Evolutionary conservation across 2,329 filamentous ascomycete species (phyloP).

Genomic region (Samsoniella hepiali): DNA sequence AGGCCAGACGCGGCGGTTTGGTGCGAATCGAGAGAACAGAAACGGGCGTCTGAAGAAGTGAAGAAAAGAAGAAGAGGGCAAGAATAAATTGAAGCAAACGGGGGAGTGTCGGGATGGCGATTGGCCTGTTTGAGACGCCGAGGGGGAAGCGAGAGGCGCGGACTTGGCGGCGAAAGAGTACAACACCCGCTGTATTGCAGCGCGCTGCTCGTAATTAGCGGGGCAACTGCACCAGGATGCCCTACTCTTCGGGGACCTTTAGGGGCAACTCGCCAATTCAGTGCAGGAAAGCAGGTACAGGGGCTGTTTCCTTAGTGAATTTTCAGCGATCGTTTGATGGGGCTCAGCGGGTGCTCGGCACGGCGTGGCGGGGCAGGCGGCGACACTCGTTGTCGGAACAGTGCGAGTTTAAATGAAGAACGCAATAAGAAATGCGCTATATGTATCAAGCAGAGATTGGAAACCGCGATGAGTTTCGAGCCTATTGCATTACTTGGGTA

Average conservation of each 20-base stretch:
- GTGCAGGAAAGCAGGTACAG: background rate
- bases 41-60: background rate
- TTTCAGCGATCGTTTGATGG: background rate
- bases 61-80: background rate
- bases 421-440: too few species aligned
- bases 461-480: background rate
- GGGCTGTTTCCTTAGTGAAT: background rate
- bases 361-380: background rate
- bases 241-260: background rate
- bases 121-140: background rate
- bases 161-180: background rate
- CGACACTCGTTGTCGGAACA: too few species aligned
- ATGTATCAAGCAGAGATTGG: background rate
- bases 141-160: background rate
- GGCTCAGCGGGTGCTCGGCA: background rate
- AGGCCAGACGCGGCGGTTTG: background rate
- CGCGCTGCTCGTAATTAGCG: background rate
- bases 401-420: too few species aligned
- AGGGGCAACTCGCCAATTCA: background rate
- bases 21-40: background rate
- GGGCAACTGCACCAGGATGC: background rate
- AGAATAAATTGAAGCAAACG: conserved; percentile 4
- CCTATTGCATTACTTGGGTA: background rate
- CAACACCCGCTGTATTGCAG: background rate
- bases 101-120: background rate